Base-by-base conservation (phyloP, 1,139 yeast species). In the Saccharomyces hybrid region DNA sequence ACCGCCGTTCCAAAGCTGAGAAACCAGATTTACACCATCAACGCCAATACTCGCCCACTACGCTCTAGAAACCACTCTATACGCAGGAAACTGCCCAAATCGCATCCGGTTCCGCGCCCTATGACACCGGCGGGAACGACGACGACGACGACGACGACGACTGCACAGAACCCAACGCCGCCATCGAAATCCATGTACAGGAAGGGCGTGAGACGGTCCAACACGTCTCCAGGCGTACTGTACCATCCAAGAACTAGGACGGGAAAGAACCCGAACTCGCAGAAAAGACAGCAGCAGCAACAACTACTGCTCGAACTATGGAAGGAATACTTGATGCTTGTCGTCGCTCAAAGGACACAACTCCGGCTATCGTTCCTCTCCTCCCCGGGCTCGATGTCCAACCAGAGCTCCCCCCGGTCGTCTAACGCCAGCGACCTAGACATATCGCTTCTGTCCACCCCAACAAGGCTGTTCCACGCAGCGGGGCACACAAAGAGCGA, bases 281-380 rank as follows among this genome's bases (percentile, higher is more conserved):
- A 11, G 20, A 8, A 25, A 32, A 34, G 50, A 20, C 50, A 34
- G 27, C 50, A 34, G 26, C 23, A 20, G 23, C 23, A 20, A 3
- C 42, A 46, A 28, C 28, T 31, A 23, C 38, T 50, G 34, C 49
- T 42, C 6, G 57, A 57, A 0, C 46, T 69, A 2, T 70, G 73
- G 73, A 62, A 59, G 44, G 27, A 64, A 38, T 70, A 70, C 51
- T 50, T 69, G 34, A 58, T 60, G 50, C 52, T 60, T 8, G 64
- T 67, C 20, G 56, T 70, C 3, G 58, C 62, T 1, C 62, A 62
- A 28, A 60, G 73, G 49, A 62, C 68, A 20, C 53, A 57, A 16
- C 61, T 71, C 60, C 62, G 72, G 54, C 32, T 69, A 25, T 49
- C 61, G n/a, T 50, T 54, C 14, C 25, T 54, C 26, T 47, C 48